Base-by-base conservation (phyloP, 495 filamentous ascomycete genomes). In the Aspergillus cavernicola region DNA sequence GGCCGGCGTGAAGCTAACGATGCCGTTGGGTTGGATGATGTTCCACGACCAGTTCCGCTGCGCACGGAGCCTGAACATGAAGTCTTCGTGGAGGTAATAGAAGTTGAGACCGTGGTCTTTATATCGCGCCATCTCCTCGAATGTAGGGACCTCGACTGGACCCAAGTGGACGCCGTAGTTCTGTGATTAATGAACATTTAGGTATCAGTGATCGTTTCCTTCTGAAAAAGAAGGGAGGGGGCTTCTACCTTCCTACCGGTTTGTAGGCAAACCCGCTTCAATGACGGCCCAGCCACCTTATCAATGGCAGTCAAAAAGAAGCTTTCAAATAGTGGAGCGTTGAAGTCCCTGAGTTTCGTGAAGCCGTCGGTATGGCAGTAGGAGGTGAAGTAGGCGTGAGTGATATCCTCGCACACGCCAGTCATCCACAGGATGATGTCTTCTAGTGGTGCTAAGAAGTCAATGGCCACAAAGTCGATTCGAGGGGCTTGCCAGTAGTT, bases 71-170 rank as follows among this genome's bases (percentile, higher is more conserved):
- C 56, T 56, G 1, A 18, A n/a, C 23, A 71, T 35, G 35, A 57
- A 64, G 39, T 71, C 68, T 28, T 68, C 68, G 36, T 71, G 68
- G 41, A 31, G 12, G 44, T 63, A 71, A 40, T 71, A 71, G 60
- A 71, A 71, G 50, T 68, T 71, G 40, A 50, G 44, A 0, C 50
- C 61, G 22, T 63, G 23, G 19, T 58, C 59, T n/a, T 59, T 56
- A 11, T 62, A 61, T 1, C 66, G 61, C 2, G 60, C 59, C 38
- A 60, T 50, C 7, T 42, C 54, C 36, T 71, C 68, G 16, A 60
- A 56, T 6, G 60, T 26, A 0, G 66, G 64, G 13, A 56, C 44
- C n/a, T 58, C 57, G 5, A 65, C 63, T 6, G 67, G 65, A 1
- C 59, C 55, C 2, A 68, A 49, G 33, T 69, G 66, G 19, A 66